Evolutionary conservation across 2,329 filamentous ascomycete genomes (phyloP), one percentile per base, ranked within the genome.

Genomic region (Niveomyces coronatus): DNA sequence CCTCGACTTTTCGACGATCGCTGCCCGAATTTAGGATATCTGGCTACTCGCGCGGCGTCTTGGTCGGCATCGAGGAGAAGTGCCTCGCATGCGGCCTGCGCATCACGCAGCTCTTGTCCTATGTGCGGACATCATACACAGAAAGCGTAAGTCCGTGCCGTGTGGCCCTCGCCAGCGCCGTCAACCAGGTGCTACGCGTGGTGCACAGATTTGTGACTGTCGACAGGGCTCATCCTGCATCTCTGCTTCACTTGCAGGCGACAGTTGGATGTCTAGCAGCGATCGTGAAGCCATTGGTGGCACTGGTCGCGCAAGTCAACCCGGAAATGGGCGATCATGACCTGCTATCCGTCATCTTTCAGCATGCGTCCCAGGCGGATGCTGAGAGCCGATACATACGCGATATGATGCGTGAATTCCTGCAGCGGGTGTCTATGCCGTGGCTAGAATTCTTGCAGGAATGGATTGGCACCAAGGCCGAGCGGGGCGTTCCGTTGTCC

Each of bases 391-490:
- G 64, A 10, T 71, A 76, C 41, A 58, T 87, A 16, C 71, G 74
- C 15, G 67, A 72, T 16, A 69, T 85, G 22, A 70, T 85, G 51
- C 71, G 78, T 13, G 76, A 85, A 44, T 67, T 89, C 1, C 56
- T 91, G 13, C 64, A 67, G 31, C 65, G 71, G 27, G 75, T 81
- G 1, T 76, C 76, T 2, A 59, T 61, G 19, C 82, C 82, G 1
- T 87, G 80, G 74, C 61, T 83, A 8, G 70, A 77, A 37, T 71
- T 79, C 36, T 64, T 82, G 7, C 72, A 81, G 46, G 76, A 79
- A 50, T 91, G 85, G 84, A 75, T 88, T 43, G 85, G 85, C 0
- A 69, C 85, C 9, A 70, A 65, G 43, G 61, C 65, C 3, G 77
- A 82, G 46, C 61, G 68, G 24, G 71, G 74, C 1, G 59, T 73